Conservation (phyloP, 495 filamentous ascomycete species). For the Penicillium roqueforti region DNA sequence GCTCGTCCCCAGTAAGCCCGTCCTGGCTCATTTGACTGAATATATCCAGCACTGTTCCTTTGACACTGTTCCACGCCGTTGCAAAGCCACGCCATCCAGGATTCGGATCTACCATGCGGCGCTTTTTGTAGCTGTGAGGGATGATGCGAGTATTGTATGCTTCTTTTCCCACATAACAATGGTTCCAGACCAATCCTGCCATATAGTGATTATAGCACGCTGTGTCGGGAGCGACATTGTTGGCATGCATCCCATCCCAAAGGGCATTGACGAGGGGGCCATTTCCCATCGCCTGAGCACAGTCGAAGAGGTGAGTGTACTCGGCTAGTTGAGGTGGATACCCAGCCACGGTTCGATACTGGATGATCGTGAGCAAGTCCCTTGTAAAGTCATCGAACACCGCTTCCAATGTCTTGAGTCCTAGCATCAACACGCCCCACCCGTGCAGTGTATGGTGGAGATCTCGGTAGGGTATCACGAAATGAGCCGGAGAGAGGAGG, state of each 20-base stretch:
- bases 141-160: constrained; percentile 41
- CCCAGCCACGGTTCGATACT: constrained; percentile 29
- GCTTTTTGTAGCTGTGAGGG: constrained; percentile 29
- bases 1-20: constrained; percentile 47
- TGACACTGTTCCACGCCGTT: constrained; percentile 32
- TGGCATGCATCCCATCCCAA: constrained; percentile 48
- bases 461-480: constrained; percentile 46
- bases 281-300: constrained; percentile 49
- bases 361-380: constrained; percentile 35
- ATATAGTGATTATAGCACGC: constrained; percentile 58
- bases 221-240: constrained; percentile 40
- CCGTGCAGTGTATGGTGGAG: constrained; percentile 47
- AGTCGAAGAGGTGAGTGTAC: constrained; percentile 54
- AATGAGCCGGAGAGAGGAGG: constrained; percentile 40
- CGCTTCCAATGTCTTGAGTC: constrained; percentile 23
- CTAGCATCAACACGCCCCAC: constrained; percentile 25
- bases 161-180: constrained; percentile 29
- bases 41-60: constrained; percentile 30
- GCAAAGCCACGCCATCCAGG: constrained; percentile 32
- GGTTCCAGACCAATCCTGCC: constrained; percentile 44
- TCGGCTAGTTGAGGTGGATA: constrained; percentile 40
- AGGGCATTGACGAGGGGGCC: constrained; percentile 39
- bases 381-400: constrained; percentile 39
- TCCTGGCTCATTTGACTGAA: constrained; percentile 49
- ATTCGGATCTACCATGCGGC: constrained; percentile 18